phyloP scores from a whole-genome alignment of 495 filamentous ascomycete genomes.

The Aspergillus bridgeri region DNA sequence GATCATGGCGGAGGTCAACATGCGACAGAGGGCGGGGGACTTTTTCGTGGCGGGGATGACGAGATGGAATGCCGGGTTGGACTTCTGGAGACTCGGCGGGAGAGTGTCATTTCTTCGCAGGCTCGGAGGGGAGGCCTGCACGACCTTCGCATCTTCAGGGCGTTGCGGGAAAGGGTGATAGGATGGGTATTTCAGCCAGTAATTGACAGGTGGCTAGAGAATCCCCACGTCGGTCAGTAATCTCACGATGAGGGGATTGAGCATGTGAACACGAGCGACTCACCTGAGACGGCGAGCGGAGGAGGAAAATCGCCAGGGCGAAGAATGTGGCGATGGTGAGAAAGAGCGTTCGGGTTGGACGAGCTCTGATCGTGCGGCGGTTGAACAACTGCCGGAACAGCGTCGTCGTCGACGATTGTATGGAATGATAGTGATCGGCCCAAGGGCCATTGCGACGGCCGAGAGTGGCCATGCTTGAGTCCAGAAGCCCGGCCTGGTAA shows the following conservation, averaged over 20 bases:
- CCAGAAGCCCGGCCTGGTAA: background rate
- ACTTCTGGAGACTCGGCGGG: conserved; percentile 39
- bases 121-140: conserved; percentile 18
- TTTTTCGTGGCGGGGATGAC: conserved; percentile 50
- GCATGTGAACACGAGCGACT: background rate
- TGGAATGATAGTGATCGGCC: conserved; percentile 26
- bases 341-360: conserved; percentile 25
- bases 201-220: conserved; percentile 25
- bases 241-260: background rate
- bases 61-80: conserved; percentile 58
- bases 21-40: conserved; percentile 55
- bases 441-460: conserved; percentile 25
- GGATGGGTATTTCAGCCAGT: conserved; percentile 39
- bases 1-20: conserved; percentile 56
- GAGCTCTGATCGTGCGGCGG: conserved; percentile 29
- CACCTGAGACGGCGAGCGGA: conserved; percentile 20
- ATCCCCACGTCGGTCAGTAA: background rate
- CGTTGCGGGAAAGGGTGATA: conserved; percentile 30
- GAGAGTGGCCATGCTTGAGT: conserved; percentile 30
- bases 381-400: conserved; percentile 27
- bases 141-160: conserved; percentile 36
- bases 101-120: conserved; percentile 26
- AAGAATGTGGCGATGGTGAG: conserved; percentile 23
- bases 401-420: conserved; percentile 24
- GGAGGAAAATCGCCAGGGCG: conserved; percentile 23